A percentile compares a stretch with the other conserved stretches of the same genome.
These are phyloP conservation scores for Nematocida displodere DNA, from an alignment of 371 early-diverging fungal species.

Conservation along the genomic window DNA sequence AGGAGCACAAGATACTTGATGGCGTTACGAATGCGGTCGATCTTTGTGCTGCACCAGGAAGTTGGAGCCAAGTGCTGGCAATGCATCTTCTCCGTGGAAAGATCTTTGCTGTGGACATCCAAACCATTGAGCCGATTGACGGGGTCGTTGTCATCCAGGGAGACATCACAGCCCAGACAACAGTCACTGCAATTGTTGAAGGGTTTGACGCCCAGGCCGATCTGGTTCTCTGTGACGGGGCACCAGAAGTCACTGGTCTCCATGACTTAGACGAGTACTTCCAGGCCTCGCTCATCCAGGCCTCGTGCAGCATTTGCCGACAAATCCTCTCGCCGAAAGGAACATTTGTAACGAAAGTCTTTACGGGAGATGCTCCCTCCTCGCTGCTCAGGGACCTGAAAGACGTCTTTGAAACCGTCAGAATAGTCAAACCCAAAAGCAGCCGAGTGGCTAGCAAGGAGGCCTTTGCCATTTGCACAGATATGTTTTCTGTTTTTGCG, in stretches of 20 bases:
- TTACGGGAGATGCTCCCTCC: conserved; percentile 75
- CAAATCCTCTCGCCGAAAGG: conserved; percentile 73
- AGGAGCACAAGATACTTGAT: conserved; percentile 51
- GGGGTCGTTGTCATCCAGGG: conserved; percentile 87
- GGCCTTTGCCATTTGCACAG: conserved; percentile 61
- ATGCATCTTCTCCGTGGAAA: conserved; percentile 62
- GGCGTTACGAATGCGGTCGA: conserved; percentile 51
- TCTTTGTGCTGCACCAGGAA: conserved; percentile 65
- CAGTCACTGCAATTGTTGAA: conserved; percentile 77
- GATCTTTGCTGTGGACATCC: conserved; percentile 92
- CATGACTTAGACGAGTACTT: conserved; percentile 97
- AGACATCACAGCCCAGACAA: conserved; percentile 88
- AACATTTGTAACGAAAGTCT: conserved; percentile 30
- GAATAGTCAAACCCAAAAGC: conserved; percentile 82
- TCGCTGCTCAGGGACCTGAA: conserved; percentile 79
- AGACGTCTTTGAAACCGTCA: conserved; percentile 77
- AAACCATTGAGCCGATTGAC: conserved; percentile 88
- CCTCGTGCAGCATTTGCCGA: conserved; percentile 84
- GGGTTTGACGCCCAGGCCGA: conserved; percentile 80
- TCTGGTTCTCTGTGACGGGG: conserved; percentile 90
- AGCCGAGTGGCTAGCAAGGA: conserved; percentile 80
- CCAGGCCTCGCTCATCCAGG: conserved; percentile 79
- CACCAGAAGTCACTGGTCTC: conserved; percentile 93
- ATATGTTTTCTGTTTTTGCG: neutral
- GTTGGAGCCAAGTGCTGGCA: conserved; percentile 61